phyloP scores from a whole-genome alignment of 768 basidiomycete species.

The Lentinula detonsa region DNA sequence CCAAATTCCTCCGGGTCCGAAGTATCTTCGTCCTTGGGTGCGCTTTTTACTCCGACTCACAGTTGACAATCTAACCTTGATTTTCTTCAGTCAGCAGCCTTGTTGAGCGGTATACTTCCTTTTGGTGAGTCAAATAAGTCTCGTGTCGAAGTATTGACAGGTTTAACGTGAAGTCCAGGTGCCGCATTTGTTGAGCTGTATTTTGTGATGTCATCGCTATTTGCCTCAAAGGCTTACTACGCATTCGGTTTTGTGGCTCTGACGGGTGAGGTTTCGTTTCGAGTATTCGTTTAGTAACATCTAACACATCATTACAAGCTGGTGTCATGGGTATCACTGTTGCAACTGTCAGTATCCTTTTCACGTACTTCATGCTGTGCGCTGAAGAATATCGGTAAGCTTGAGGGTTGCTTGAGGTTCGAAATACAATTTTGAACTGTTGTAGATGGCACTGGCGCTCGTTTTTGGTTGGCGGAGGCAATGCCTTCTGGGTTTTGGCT shows the following conservation, averaged over 20 bases:
- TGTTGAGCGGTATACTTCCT: slow-evolving; percentile 88
- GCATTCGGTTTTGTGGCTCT: slow-evolving; percentile 94
- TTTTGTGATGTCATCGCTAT: slow-evolving; percentile 86
- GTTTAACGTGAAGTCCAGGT: slow-evolving; percentile 35
- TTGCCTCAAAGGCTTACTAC: slow-evolving; percentile 90
- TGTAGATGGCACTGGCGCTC: slow-evolving; percentile 94
- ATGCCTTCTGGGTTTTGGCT: slow-evolving; percentile 83
- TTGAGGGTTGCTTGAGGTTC: not conserved
- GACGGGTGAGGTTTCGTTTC: slow-evolving; percentile 28
- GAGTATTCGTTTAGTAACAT: too few species aligned
- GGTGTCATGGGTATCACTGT: slow-evolving; percentile 80
- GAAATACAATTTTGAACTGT: not conserved
- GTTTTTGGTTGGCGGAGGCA: slow-evolving; percentile 88
- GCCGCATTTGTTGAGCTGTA: slow-evolving; percentile 95
- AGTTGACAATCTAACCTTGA: not conserved
- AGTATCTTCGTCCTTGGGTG: slow-evolving; percentile 81
- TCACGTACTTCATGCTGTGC: slow-evolving; percentile 87
- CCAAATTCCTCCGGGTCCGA: slow-evolving; percentile 88
- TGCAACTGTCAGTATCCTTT: slow-evolving; percentile 85
- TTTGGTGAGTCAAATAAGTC: slow-evolving; percentile 50
- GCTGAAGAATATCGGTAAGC: slow-evolving; percentile 88
- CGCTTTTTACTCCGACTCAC: slow-evolving; percentile 14
- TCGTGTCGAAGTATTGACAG: not conserved
- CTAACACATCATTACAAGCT: slow-evolving; percentile 22
- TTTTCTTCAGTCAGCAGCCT: slow-evolving; percentile 46